Evolutionary conservation across 1,139 yeast species (phyloP).

Genomic region (Debaryomyces subglobosus): DNA sequence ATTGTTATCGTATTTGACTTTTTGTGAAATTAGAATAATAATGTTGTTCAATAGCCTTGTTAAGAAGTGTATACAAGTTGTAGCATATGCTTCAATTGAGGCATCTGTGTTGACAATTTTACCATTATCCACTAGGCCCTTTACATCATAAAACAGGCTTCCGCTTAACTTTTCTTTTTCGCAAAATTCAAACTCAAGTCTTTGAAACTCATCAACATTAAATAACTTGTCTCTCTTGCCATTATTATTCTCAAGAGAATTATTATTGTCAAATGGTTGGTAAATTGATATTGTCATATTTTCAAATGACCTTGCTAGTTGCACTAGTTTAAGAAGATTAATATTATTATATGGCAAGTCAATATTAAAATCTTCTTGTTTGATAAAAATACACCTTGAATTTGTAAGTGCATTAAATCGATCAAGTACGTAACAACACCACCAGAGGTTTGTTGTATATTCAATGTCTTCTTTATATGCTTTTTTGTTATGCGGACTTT

Average conservation of each 20-base stretch:
- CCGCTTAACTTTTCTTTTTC: slow-evolving; percentile 19
- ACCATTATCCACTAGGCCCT: neutral
- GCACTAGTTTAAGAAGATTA: slow-evolving; percentile 29
- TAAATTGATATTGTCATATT: slow-evolving; percentile 29
- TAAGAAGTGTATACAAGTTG: slow-evolving; percentile 20
- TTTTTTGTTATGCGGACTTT: slow-evolving; percentile 18
- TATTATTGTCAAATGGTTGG: slow-evolving; percentile 24
- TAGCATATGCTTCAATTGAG: slow-evolving; percentile 7
- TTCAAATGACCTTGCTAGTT: slow-evolving; percentile 29
- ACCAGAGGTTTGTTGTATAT: slow-evolving; percentile 37
- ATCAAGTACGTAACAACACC: slow-evolving; percentile 39
- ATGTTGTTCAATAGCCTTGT: slow-evolving; percentile 32
- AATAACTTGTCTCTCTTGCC: slow-evolving; percentile 22
- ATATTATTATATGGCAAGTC: slow-evolving; percentile 34
- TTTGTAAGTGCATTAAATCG: slow-evolving; percentile 35
- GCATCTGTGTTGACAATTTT: slow-evolving; percentile 1
- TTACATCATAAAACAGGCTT: neutral
- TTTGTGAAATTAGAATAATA: slow-evolving; percentile 29
- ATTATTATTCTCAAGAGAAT: slow-evolving; percentile 12
- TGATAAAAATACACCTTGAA: slow-evolving; percentile 28
- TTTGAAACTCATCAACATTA: slow-evolving; percentile 29
- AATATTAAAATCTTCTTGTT: slow-evolving; percentile 34
- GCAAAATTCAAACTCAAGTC: slow-evolving; percentile 31
- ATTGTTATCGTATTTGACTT: slow-evolving; percentile 30
- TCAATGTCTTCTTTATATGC: slow-evolving; percentile 19